Conservation (phyloP, 2,329 filamentous ascomycete species). For the Aspergillus sp. region DNA sequence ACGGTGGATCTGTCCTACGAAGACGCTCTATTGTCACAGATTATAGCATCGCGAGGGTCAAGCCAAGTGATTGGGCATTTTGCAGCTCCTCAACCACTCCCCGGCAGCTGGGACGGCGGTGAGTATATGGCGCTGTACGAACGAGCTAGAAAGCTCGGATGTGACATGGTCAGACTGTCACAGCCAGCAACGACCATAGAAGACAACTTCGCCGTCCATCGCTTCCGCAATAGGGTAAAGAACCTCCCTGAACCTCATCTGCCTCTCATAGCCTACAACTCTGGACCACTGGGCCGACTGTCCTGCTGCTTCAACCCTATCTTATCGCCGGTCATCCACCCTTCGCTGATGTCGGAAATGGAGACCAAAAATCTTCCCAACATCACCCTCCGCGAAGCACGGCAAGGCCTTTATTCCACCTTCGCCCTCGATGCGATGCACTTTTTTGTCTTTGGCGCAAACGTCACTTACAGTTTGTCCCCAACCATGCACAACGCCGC, state of each 20-base stretch:
- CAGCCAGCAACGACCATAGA: constrained; percentile 49
- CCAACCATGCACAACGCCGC: constrained; percentile 71
- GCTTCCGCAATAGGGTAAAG: constrained; percentile 46
- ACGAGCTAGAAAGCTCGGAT: constrained; percentile 50
- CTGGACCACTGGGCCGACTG: constrained; percentile 52
- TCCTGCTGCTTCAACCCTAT: constrained; percentile 61
- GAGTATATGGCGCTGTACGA: constrained; percentile 52
- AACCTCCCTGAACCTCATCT: constrained; percentile 37
- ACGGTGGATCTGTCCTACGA: constrained; percentile 55
- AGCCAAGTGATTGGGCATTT: constrained; percentile 57
- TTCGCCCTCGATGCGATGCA: constrained; percentile 62
- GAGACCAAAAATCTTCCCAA: constrained; percentile 39
- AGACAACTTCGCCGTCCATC: constrained; percentile 55
- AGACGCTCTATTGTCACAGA: constrained; percentile 42
- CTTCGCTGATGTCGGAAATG: constrained; percentile 38
- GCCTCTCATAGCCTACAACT: constrained; percentile 58
- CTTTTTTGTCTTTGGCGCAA: constrained; percentile 66
- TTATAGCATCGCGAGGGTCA: constrained; percentile 46
- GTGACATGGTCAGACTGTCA: constrained; percentile 55
- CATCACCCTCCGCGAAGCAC: constrained; percentile 56
- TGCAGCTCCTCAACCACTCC: constrained; percentile 33
- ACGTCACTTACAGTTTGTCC: constrained; percentile 63
- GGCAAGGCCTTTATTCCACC: constrained; percentile 56
- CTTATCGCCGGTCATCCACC: constrained; percentile 53
- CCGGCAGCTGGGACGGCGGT: constrained; percentile 49